Percentiles rank a stretch among this genome's conserved stretches.
These are phyloP conservation scores for Gonium pectorale DNA, from an alignment of 139 green algal genomes.

Conservation along the genomic window DNA sequence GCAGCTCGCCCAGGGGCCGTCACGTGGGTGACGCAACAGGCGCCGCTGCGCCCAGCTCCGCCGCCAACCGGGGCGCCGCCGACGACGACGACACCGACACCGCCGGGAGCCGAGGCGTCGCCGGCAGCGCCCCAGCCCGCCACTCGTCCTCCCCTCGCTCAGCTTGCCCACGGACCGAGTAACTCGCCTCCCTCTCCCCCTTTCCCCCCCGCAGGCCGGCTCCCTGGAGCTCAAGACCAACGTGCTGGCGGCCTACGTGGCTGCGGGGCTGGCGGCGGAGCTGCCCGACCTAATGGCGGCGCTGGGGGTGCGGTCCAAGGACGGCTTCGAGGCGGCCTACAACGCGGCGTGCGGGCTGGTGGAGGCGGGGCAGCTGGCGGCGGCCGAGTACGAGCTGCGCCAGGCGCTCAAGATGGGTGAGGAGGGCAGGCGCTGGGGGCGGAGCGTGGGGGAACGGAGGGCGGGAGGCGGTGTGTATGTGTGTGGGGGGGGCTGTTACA, in stretches of 20 bases:
- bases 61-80: too few relatives aligned
- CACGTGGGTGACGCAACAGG: too few relatives aligned
- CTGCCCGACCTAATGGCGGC: conserved; percentile 78
- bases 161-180: too few relatives aligned
- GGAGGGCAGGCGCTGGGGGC: background rate
- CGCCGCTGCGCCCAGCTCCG: too few relatives aligned
- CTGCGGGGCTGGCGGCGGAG: conserved; percentile 67
- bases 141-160: background rate
- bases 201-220: conserved; percentile 43
- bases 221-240: conserved; percentile 86
- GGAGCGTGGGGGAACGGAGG: background rate
- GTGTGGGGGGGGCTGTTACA: too few relatives aligned
- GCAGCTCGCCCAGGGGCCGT: too few relatives aligned
- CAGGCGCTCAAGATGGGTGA: conserved; percentile 77
- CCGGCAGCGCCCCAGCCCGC: too few relatives aligned
- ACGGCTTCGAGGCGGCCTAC: conserved; percentile 86
- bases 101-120: too few relatives aligned
- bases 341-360: conserved; percentile 85
- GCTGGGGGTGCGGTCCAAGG: conserved; percentile 66
- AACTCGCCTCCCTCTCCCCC: background rate
- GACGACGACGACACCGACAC: too few relatives aligned
- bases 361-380: conserved; percentile 59
- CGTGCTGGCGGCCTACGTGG: conserved; percentile 86
- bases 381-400: conserved; percentile 82
- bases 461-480: too few relatives aligned